These are phyloP conservation scores for Corylus heterophylla DNA, from an alignment of 306 rosid species.

Conservation along the genomic window DNA sequence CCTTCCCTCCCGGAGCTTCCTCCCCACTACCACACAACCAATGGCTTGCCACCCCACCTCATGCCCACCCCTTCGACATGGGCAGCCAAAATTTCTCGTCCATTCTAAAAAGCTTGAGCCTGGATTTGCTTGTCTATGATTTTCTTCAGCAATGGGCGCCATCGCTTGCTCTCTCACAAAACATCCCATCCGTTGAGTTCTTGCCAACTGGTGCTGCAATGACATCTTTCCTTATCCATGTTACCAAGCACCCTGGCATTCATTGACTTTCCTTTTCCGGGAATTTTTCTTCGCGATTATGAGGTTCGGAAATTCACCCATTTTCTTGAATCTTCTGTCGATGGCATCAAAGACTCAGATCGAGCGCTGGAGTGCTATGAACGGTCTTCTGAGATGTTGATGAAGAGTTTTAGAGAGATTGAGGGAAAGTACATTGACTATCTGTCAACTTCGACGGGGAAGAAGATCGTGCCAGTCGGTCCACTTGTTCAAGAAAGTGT, in stretches of 20 bases:
- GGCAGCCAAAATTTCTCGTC: constrained; percentile 19
- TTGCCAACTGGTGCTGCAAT: not conserved
- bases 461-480: constrained; percentile 27
- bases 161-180: constrained; percentile 7
- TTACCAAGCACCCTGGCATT: not conserved
- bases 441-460: not conserved
- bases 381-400: constrained; percentile 1
- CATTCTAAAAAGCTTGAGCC: constrained; percentile 20
- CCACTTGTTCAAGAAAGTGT: constrained; percentile 20
- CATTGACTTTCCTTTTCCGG: constrained; percentile 7
- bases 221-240: not conserved
- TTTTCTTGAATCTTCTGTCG: not conserved
- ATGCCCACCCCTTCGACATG: constrained; percentile 24
- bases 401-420: constrained; percentile 13
- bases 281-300: not conserved
- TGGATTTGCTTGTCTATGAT: constrained; percentile 36
- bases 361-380: not conserved
- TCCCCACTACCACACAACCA: constrained; percentile 32
- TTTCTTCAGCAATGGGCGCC: constrained; percentile 39
- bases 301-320: not conserved
- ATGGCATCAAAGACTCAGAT: not conserved
- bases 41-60: constrained; percentile 36
- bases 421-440: constrained; percentile 29
- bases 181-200: constrained; percentile 27
- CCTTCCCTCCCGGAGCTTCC: constrained; percentile 29